Conservation (phyloP, 352 stramenopile genomes). For the Bremia lactucae region DNA sequence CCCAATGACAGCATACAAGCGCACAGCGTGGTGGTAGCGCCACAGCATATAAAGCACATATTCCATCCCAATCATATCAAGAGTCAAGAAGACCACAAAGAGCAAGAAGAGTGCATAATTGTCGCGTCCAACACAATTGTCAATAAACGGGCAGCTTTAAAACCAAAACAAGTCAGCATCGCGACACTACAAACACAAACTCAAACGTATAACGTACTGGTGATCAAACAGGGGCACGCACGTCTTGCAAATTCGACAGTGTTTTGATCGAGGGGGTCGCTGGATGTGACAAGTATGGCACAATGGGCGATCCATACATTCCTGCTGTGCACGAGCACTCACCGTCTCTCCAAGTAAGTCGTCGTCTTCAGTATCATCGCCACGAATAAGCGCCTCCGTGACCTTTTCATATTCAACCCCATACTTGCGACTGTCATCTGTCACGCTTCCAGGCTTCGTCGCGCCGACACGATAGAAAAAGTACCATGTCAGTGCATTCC, state of each 20-base stretch:
- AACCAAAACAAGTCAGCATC: conserved; percentile 6
- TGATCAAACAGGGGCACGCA: conserved; percentile 97
- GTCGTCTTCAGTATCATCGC: conserved; percentile 10
- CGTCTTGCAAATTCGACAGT: conserved; percentile 87
- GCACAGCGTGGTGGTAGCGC: conserved; percentile 26
- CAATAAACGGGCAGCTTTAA: conserved; percentile 91
- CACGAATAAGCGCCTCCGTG: conserved; percentile 33
- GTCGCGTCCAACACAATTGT: conserved; percentile 96
- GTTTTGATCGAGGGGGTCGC: conserved; percentile 63
- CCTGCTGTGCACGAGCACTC: conserved; percentile 9
- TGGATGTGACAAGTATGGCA: conserved; percentile 81
- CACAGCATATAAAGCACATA: conserved; percentile 54
- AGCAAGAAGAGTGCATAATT: conserved; percentile 91
- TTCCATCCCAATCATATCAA: conserved; percentile 42
- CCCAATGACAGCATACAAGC: conserved; percentile 15
- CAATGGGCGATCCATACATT: conserved; percentile 51
- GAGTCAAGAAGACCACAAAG: conserved; percentile 37
- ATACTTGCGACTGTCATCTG: conserved; percentile 22
- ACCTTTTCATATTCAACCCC: conserved; percentile 44
- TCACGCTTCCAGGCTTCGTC: conserved; percentile 45
- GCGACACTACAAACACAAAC: not conserved
- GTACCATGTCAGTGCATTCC: conserved; percentile 46
- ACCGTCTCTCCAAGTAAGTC: conserved; percentile 9
- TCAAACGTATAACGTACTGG: conserved; percentile 62
- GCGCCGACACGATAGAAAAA: conserved; percentile 55